Percentiles rank a stretch among this genome's conserved stretches.
These are phyloP conservation scores for Microcera coccophila DNA, from an alignment of 2,329 filamentous ascomycete species.

Conservation along the genomic window DNA sequence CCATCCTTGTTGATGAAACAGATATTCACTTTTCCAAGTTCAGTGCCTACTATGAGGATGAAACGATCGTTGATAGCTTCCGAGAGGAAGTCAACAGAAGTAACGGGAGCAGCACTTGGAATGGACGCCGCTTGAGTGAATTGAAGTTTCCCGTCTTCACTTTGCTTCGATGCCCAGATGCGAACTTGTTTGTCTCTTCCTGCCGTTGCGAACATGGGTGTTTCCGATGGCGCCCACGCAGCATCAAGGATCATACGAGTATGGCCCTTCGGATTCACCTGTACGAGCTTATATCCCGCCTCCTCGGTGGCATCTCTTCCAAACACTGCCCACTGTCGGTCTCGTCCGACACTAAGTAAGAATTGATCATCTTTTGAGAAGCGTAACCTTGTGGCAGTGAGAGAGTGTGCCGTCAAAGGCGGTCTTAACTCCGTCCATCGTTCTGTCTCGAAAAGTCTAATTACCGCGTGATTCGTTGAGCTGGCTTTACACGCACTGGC, in stretches of 20 bases:
- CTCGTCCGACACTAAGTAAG: slow-evolving; percentile 83
- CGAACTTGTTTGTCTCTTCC: slow-evolving; percentile 84
- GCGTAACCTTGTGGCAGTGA: slow-evolving; percentile 78
- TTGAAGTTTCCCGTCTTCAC: slow-evolving; percentile 30
- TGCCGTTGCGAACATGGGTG: slow-evolving; percentile 71
- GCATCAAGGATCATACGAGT: slow-evolving; percentile 87
- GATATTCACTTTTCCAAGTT: slow-evolving; percentile 48
- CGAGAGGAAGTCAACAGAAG: slow-evolving; percentile 64
- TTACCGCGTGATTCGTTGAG: slow-evolving; percentile 89
- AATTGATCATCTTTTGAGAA: slow-evolving; percentile 73
- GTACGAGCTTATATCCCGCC: slow-evolving; percentile 52
- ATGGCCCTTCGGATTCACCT: slow-evolving; percentile 79
- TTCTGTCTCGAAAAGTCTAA: slow-evolving; percentile 82
- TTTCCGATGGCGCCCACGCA: slow-evolving; percentile 68
- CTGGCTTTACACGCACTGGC: slow-evolving; percentile 92
- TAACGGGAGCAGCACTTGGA: slow-evolving; percentile 58
- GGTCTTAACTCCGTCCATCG: slow-evolving; percentile 86
- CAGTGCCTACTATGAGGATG: slow-evolving; percentile 56
- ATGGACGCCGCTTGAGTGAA: slow-evolving; percentile 55
- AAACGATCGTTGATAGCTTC: slow-evolving; percentile 27
- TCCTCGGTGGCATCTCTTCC: slow-evolving; percentile 42
- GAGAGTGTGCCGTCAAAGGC: slow-evolving; percentile 74
- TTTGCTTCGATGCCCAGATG: slow-evolving; percentile 53
- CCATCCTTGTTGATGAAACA: slow-evolving; percentile 39
- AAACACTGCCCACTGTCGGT: slow-evolving; percentile 88